Evolutionary conservation across 495 filamentous ascomycete genomes (phyloP).

Genomic region (Daldinia decipiens): DNA sequence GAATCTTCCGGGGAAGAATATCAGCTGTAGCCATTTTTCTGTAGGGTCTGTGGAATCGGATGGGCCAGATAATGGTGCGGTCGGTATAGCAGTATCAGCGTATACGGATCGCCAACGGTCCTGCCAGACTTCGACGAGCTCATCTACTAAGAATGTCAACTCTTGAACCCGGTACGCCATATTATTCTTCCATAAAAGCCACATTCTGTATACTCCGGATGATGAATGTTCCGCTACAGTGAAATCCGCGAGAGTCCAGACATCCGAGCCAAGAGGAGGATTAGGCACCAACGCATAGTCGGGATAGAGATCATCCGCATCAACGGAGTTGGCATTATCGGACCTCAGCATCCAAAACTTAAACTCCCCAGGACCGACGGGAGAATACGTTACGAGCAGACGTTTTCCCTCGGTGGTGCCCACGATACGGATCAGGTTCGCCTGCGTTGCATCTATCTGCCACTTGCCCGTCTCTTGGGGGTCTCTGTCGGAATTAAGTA

Average conservation of each 20-base stretch:
- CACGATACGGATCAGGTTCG: conserved; percentile 77
- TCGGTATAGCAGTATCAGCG: conserved; percentile 67
- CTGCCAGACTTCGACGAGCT: conserved; percentile 67
- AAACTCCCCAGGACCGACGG: conserved; percentile 86
- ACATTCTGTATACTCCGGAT: conserved; percentile 66
- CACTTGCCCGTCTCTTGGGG: conserved; percentile 70
- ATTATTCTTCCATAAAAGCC: conserved; percentile 90
- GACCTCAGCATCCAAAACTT: conserved; percentile 90
- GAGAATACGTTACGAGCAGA: conserved; percentile 85
- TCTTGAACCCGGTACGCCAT: conserved; percentile 77
- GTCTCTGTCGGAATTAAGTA: conserved; percentile 51
- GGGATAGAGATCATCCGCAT: conserved; percentile 76
- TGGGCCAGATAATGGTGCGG: conserved; percentile 63
- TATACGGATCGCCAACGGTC: conserved; percentile 78
- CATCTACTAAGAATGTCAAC: conserved; percentile 51
- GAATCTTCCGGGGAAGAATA: conserved; percentile 85
- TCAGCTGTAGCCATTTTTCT: conserved; percentile 75
- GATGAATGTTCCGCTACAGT: conserved; percentile 62
- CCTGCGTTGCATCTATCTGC: conserved; percentile 78
- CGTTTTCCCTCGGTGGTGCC: conserved; percentile 72
- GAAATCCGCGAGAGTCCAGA: conserved; percentile 91
- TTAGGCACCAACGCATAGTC: conserved; percentile 69
- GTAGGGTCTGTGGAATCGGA: conserved; percentile 72
- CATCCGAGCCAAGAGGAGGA: conserved; percentile 75
- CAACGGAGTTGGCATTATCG: conserved; percentile 67